Evolutionary conservation across 345 rosid species (phyloP), one percentile per base, ranked within the genome.

Genomic region (Linum lewisii): DNA sequence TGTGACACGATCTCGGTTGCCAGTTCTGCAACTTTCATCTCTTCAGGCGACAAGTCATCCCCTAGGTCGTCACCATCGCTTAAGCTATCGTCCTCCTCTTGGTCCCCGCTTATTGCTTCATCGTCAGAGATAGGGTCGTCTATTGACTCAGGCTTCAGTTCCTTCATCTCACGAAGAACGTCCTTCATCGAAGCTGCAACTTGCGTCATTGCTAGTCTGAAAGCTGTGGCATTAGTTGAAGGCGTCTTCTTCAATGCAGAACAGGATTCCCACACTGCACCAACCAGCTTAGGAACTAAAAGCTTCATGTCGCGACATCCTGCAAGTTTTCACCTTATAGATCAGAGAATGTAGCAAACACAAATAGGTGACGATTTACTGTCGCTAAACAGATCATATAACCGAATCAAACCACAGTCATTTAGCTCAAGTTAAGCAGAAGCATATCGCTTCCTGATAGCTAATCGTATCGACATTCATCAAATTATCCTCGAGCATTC

Each of bases 111-210:
- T 45, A 70, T 82, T 36, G 62, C 65, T 21, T 67, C 42, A 63
- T 58, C 67, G 63, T 72, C 67, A 64, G 75, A 65, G 59, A 75
- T 57, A 13, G 22, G 38, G 6, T 57, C 61, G 47, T 72, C 26
- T 49, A 69, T 60, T 29, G 77, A 65, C 57, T 69, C 81, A 38
- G 91, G 89, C 71, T 83, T 89, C 36, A 93, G 91, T 76, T 93
- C 99, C 65, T 88, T 83, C 88, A 93, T 82, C 84, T 93, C 97
- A 21, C 95, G 84, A 65, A 93, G 81, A 69, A 86, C 97, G 74
- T 93, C 97, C 76, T 87, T 88, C 77, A 88, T 71, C 4, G 94
- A 83, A 61, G 84, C 87, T 5, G 91, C 95, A 68, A 88, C 84
- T 65, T 83, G 85, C 1, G 94, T 82, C 75, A 88, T 83, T 59